These are phyloP conservation scores for Salix koriyanagi DNA, from an alignment of 345 rosid genomes.

Conservation along the genomic window DNA sequence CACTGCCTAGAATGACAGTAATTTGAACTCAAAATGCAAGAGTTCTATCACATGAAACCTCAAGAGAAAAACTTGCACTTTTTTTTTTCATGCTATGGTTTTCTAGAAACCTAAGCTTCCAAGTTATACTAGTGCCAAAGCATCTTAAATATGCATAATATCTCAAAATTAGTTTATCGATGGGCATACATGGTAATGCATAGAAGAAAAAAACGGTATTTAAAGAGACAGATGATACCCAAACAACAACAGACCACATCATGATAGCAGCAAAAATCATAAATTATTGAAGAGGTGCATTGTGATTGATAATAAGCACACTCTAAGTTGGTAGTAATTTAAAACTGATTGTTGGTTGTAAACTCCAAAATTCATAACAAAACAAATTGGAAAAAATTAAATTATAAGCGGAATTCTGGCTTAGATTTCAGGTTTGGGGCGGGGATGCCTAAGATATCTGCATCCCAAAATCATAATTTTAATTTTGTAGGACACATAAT, in stretches of 20 bases:
- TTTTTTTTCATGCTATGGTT: neutral
- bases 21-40: neutral
- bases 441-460: neutral
- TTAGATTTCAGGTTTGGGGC: neutral
- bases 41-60: neutral
- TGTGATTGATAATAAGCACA: neutral
- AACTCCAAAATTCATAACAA: neutral
- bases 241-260: neutral
- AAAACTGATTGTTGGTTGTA: neutral
- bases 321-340: no score
- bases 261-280: neutral
- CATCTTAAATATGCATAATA: no score
- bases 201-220: neutral
- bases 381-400: neutral
- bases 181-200: neutral
- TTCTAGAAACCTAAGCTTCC: neutral
- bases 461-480: neutral
- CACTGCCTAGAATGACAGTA: neutral
- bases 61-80: neutral
- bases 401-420: neutral
- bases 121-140: neutral
- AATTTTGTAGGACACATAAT: neutral
- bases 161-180: no score
- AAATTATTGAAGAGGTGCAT: neutral
- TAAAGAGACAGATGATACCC: neutral